Conservation (phyloP, 768 basidiomycete species). For the Amanita fuliginea region DNA sequence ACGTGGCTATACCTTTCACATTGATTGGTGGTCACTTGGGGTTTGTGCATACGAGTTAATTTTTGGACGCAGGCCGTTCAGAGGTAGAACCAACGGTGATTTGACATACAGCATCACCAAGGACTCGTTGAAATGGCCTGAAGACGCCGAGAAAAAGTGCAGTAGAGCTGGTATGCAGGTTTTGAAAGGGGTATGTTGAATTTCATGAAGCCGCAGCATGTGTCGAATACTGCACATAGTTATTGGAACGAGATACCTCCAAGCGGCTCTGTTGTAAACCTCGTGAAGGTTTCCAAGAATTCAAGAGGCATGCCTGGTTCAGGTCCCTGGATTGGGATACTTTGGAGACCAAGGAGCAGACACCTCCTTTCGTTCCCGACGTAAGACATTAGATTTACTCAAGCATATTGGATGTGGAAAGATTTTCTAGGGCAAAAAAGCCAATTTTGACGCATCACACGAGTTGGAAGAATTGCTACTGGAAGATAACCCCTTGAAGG, state of each 20-base stretch:
- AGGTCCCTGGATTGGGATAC: slow-evolving; percentile 81
- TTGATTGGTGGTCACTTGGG: slow-evolving; percentile 97
- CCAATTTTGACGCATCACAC: slow-evolving; percentile 98
- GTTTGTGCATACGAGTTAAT: slow-evolving; percentile 89
- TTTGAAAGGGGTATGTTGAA: slow-evolving; percentile 58
- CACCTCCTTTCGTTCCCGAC: slow-evolving; percentile 85
- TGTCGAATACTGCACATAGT: slow-evolving; percentile 27
- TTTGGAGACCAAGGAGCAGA: slow-evolving; percentile 63
- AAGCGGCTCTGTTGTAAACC: slow-evolving; percentile 79
- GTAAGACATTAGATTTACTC: slow-evolving; percentile 26
- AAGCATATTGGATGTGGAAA: slow-evolving; percentile 8
- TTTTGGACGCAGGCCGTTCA: slow-evolving; percentile 86
- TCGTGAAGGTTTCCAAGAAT: slow-evolving; percentile 67
- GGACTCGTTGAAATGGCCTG: slow-evolving; percentile 83
- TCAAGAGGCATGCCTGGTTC: slow-evolving; percentile 84
- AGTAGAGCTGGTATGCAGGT: slow-evolving; percentile 69
- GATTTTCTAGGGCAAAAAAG: slow-evolving; percentile 77
- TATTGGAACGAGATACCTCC: slow-evolving; percentile 77
- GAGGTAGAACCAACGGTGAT: slow-evolving; percentile 88
- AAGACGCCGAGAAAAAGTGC: slow-evolving; percentile 74
- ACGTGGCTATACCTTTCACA: slow-evolving; percentile 87
- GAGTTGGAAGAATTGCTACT: slow-evolving; percentile 92
- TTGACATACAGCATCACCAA: slow-evolving; percentile 88
- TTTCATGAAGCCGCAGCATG: slow-evolving; percentile 1
- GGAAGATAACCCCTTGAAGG: slow-evolving; percentile 96